Evolutionary conservation across 2,329 filamentous ascomycete genomes (phyloP).

Genomic region (Penicillium palitans): DNA sequence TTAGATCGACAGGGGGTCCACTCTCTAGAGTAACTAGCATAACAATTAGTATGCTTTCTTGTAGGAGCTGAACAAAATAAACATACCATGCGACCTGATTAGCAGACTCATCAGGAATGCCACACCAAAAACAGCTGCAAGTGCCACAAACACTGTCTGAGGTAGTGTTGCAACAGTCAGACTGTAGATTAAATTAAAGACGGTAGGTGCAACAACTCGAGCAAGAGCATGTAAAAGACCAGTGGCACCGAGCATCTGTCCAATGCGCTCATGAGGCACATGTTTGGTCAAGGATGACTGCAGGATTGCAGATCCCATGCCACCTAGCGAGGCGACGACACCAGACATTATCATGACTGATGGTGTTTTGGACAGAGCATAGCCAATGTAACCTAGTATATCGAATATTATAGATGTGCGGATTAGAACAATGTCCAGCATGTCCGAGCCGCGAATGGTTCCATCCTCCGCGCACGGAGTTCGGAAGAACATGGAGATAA

Average conservation of each 20-base stretch:
- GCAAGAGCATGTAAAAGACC: conserved; percentile 82
- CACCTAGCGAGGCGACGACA: conserved; percentile 72
- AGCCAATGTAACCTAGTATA: conserved; percentile 72
- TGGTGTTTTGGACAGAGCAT: conserved; percentile 63
- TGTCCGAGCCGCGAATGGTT: conserved; percentile 69
- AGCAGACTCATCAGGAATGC: conserved; percentile 69
- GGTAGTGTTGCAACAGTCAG: conserved; percentile 74
- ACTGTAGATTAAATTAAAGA: conserved; percentile 86
- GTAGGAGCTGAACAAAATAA: neutral
- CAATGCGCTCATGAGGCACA: conserved; percentile 76
- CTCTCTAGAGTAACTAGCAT: conserved; percentile 23
- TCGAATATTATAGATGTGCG: conserved; percentile 75
- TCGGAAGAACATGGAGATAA: conserved; percentile 74
- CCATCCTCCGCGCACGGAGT: conserved; percentile 37
- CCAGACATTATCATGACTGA: conserved; percentile 70
- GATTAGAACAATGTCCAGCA: conserved; percentile 74
- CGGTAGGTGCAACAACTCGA: conserved; percentile 72
- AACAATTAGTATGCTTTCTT: conserved; percentile 10
- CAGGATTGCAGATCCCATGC: conserved; percentile 80
- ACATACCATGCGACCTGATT: conserved; percentile 72
- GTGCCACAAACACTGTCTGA: conserved; percentile 78
- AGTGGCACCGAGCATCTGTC: conserved; percentile 83
- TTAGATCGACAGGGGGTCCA: conserved; percentile 9
- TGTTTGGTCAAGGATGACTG: conserved; percentile 88
- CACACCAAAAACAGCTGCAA: conserved; percentile 65